These are phyloP conservation scores for Pythium guiyangense DNA, from an alignment of 352 stramenopile species.

Conservation along the genomic window DNA sequence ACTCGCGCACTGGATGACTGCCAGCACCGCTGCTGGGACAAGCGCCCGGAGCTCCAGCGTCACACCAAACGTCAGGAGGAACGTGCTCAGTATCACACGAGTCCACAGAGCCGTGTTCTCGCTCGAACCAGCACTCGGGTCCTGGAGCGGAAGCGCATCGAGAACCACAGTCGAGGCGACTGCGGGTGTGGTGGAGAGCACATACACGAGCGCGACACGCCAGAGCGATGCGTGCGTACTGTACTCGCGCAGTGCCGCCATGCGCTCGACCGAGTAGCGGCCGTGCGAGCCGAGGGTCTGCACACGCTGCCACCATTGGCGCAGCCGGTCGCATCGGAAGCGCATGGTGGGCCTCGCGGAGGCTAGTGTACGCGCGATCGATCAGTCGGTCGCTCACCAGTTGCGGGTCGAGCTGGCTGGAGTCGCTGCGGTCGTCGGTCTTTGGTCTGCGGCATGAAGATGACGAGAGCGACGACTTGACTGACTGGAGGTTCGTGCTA, in stretches of 20 bases:
- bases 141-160: constrained; percentile 13
- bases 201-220: constrained; percentile 6
- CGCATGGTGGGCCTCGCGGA: not conserved
- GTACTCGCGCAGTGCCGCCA: constrained; percentile 20
- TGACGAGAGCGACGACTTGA: too few species aligned
- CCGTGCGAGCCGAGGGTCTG: constrained; percentile 3
- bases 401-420: too few species aligned
- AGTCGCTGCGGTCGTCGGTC: too few species aligned
- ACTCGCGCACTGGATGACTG: not conserved
- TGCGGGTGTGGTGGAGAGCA: constrained; percentile 6
- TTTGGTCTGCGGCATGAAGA: too few species aligned
- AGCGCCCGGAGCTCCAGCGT: not conserved
- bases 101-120: constrained; percentile 1
- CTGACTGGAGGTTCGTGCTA: too few species aligned
- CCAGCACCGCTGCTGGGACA: not conserved
- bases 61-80: not conserved
- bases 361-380: too few species aligned
- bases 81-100: not conserved
- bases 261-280: constrained; percentile 22
- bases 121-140: constrained; percentile 5
- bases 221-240: constrained; percentile 1
- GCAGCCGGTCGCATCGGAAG: not conserved
- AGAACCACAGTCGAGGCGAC: constrained; percentile 7
- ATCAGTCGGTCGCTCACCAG: too few species aligned
- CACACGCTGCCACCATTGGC: not conserved